Evolutionary conservation across 208 protist species (phyloP), one percentile per base, ranked within the genome.

Genomic region (Acanthamoeba triangularis): DNA sequence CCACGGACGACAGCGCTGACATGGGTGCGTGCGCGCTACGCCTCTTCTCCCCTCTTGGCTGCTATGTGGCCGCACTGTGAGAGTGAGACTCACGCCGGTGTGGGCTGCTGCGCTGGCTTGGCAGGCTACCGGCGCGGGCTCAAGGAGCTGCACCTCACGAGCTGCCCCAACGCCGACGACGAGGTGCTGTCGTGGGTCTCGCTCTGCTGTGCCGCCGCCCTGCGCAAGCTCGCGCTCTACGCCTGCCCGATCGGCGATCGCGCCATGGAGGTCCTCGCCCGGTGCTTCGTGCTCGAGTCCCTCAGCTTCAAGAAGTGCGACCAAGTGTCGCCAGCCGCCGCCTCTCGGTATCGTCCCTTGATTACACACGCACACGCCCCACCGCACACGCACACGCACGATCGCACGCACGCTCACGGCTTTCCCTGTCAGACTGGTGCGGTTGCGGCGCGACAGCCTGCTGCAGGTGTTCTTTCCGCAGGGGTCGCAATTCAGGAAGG

Each of bases 81-180:
- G 7, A 61, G 54, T 25, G n/a, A 13, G 18, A 1, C 65, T 74
- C 28, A 33, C 3, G 13, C 65, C 28, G n/a, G 28, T 30, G 65
- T 14, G 25, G n/a, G 8, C 65, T 14, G 23, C 28, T 16, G 28
- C 28, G n/a, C n/a, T n/a, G 25, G 33, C 65, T 13, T 25, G 13
- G 65, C 37, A 78, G 37, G 49, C 49, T 54, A 78, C 69, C 37
- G 69, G 30, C n/a, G 30, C 7, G 69, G 69, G 14, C 37, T 78
- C 23, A 30, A 18, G 30, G 37, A 47, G 8, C 13, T 78, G 13
- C 69, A 78, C 69, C 37, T 78, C 30, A 44, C 69, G 37, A 78
- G 69, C 69, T 78, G 69, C 25, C 69, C 37, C 30, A 78, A 44
- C 33, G 37, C n/a, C 69, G 69, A 78, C 30, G 69, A 78, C 37